Evolutionary conservation across 78 protist genomes (phyloP).

Genomic region (Dictyostelium citrinum): DNA sequence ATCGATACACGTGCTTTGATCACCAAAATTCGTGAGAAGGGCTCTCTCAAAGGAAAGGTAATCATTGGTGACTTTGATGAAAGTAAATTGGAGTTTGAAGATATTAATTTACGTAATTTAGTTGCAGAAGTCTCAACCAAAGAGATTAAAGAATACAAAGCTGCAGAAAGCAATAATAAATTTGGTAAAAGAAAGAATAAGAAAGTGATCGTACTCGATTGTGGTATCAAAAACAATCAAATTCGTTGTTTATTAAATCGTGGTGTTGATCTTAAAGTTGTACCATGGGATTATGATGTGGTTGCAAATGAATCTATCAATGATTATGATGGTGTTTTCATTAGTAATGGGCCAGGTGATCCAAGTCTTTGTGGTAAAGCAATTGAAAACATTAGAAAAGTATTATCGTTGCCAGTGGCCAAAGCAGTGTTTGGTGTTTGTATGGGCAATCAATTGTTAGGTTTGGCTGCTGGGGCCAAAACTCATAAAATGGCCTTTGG

Average conservation of each 20-base stretch:
- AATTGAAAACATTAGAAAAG: conserved; percentile 82
- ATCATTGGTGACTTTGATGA: conserved; percentile 77
- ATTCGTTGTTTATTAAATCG: conserved; percentile 90
- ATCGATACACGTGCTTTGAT: conserved; percentile 97
- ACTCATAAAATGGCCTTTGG: conserved; percentile 96
- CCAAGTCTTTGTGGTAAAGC: conserved; percentile 83
- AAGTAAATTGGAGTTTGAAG: conserved; percentile 85
- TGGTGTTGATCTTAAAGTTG: conserved; percentile 92
- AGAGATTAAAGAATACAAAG: conserved; percentile 11
- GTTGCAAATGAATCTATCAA: conserved; percentile 16
- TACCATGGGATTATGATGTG: conserved; percentile 96
- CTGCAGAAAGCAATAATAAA: not conserved
- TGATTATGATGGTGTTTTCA: conserved; percentile 93
- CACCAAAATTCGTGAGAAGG: conserved; percentile 90
- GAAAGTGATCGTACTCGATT: conserved; percentile 92
- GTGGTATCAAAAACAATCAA: conserved; percentile 94
- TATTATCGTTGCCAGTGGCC: conserved; percentile 1
- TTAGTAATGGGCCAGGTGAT: conserved; percentile 97
- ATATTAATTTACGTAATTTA: conserved; percentile 28
- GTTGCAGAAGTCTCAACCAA: conserved; percentile 82
- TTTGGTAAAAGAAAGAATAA: conserved; percentile 22
- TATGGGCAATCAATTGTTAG: conserved; percentile 96
- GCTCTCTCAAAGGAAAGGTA: conserved; percentile 94
- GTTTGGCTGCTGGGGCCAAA: conserved; percentile 94
- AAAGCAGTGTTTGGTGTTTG: conserved; percentile 94